phyloP scores from a whole-genome alignment of 1,139 yeast genomes.

The Meyerozyma guilliermondii region DNA sequence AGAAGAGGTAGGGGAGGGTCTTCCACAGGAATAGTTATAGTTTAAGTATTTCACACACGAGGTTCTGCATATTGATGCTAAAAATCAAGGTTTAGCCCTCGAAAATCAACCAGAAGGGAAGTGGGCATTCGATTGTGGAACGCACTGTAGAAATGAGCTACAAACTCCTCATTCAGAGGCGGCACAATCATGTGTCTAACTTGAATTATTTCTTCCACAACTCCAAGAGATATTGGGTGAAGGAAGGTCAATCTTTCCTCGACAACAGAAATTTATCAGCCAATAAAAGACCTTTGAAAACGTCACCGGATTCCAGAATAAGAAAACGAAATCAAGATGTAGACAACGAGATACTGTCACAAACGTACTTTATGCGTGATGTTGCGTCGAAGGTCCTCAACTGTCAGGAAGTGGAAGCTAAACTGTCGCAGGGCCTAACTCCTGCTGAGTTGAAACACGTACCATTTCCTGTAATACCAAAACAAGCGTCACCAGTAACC shows the following conservation, averaged over 20 bases:
- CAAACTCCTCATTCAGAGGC: conserved; percentile 2
- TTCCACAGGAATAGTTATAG: conserved; percentile 7
- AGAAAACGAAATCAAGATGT: not conserved
- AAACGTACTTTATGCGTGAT: conserved; percentile 12
- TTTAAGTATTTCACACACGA: not conserved
- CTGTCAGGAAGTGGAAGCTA: conserved; percentile 34
- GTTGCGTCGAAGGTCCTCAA: conserved; percentile 34
- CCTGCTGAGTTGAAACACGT: conserved; percentile 19
- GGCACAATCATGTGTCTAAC: conserved; percentile 20
- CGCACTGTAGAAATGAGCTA: not conserved
- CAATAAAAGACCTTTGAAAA: conserved; percentile 4
- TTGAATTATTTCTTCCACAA: conserved; percentile 40
- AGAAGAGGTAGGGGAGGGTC: conserved; percentile 9
- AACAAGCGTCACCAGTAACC: conserved; percentile 11
- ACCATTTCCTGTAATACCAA: conserved; percentile 57
- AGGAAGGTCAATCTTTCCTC: conserved; percentile 29
- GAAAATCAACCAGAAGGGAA: not conserved
- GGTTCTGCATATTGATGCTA: not conserved
- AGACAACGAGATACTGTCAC: not conserved
- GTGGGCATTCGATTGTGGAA: too few species aligned
- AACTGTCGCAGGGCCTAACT: conserved; percentile 18
- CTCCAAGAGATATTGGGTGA: conserved; percentile 24
- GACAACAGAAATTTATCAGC: conserved; percentile 25
- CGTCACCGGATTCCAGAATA: not conserved
- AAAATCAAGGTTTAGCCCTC: not conserved